A percentile compares a stretch with the other conserved stretches of the same genome.
phyloP scores from a whole-genome alignment of 2,329 filamentous ascomycete species.

The Canariomyces notabilis region DNA sequence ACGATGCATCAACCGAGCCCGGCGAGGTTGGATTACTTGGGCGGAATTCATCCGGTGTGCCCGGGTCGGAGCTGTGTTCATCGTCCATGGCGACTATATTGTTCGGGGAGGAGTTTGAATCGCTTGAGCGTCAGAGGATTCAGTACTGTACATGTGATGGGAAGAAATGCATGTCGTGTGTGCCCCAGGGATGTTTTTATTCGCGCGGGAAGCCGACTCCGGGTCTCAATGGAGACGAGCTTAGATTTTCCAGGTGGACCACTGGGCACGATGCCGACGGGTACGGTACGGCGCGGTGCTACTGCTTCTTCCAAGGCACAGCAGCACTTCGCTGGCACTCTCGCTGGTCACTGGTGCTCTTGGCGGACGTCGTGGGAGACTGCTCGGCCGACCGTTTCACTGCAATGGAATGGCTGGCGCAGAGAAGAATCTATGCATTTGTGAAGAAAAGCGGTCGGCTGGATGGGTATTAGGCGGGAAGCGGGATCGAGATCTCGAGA shows the following conservation, averaged over 20 bases:
- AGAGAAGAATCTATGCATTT: background rate
- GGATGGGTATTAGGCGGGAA: slow-evolving; percentile 13
- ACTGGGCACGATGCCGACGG: background rate
- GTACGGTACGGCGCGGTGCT: background rate
- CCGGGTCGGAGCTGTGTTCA: slow-evolving; percentile 36
- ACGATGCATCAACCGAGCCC: slow-evolving; percentile 40
- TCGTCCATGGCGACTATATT: slow-evolving; percentile 24
- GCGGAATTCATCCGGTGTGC: slow-evolving; percentile 42
- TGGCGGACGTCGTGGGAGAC: background rate
- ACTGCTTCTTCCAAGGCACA: slow-evolving; percentile 5
- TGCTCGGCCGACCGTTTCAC: background rate
- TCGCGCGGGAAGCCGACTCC: background rate
- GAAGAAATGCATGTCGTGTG: background rate
- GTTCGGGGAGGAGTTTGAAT: background rate
- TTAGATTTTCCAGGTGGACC: background rate
- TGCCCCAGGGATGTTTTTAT: background rate
- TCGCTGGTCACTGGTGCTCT: background rate
- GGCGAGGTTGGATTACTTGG: slow-evolving; percentile 40
- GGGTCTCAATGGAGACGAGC: background rate
- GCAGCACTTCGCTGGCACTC: background rate
- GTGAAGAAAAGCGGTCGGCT: background rate
- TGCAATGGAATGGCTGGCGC: no score
- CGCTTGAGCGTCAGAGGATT: no score
- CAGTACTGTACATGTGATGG: background rate
- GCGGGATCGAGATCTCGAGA: slow-evolving; percentile 17